A percentile compares a stretch with the other conserved stretches of the same genome.
These are phyloP conservation scores for Drosera spatulata DNA, from an alignment of 179 eudicot species.

Conservation along the genomic window DNA sequence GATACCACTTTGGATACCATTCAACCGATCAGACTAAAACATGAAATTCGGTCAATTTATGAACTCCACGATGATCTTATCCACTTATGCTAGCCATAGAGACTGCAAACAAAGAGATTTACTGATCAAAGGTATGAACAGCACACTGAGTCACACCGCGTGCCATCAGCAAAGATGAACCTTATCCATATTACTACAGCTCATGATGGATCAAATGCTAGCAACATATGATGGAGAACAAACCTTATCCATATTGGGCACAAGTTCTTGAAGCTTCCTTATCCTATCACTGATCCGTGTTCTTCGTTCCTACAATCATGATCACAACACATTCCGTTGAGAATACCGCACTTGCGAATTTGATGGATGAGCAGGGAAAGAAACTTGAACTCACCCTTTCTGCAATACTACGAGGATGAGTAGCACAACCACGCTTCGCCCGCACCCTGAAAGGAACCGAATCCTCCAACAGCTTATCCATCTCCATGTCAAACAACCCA, in stretches of 20 bases:
- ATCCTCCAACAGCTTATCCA: constrained; percentile 74
- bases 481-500: constrained; percentile 59
- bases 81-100: too few relatives aligned
- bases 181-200: too few relatives aligned
- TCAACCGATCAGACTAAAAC: too few relatives aligned
- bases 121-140: too few relatives aligned
- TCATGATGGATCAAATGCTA: too few relatives aligned
- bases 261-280: constrained; percentile 87
- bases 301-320: constrained; percentile 50
- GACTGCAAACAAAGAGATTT: too few relatives aligned
- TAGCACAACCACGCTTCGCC: constrained; percentile 92
- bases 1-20: neutral
- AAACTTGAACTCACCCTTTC: constrained; percentile 48
- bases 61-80: too few relatives aligned
- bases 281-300: constrained; percentile 79
- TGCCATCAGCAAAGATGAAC: too few relatives aligned
- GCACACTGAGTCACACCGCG: too few relatives aligned
- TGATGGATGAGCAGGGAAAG: neutral
- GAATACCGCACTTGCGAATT: neutral
- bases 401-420: constrained; percentile 92
- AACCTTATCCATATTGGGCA: constrained; percentile 92
- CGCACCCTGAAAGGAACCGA: constrained; percentile 41
- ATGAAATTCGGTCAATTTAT: too few relatives aligned
- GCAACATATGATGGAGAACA: neutral
- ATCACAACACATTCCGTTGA: neutral